Evolutionary conservation across 31 red algal genomes (phyloP), one percentile per base, ranked within the genome.

Genomic region (Endocladia muricata): DNA sequence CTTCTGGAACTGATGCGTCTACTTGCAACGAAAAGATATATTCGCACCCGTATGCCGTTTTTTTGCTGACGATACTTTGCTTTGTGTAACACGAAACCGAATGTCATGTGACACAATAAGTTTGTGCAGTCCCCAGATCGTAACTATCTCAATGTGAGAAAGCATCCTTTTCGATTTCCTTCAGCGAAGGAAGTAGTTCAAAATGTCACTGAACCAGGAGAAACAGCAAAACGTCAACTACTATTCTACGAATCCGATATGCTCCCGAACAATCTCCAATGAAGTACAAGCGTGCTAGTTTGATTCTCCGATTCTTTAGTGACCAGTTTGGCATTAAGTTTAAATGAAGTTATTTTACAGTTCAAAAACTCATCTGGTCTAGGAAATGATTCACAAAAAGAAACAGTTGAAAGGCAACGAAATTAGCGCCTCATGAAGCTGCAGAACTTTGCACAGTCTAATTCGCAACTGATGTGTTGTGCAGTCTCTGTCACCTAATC

Each of bases 161-260:
- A 85, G 41, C 92, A 94, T 48, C 92, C 92, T 55, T 94, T 94
- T 81, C 62, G 81, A 69, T 94, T 94, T 69, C 92, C 92, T 28
- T 74, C 84, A 30, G 84, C 92, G 4, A 89, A 88, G 32, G 92
- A 88, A 60, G 85, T 89, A 47, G 92, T 89, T 37, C 84, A 89
- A 48, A 89, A 94, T 84, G 85, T 94, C 23, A 88, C 84, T 0
- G 92, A 94, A 75, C 92, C 92, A 13, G 92, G 92, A 19, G 92
- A 94, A 76, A 81, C 69, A 49, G 85, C 76, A 66, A 94, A 89
- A 58, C 78, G 92, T 1, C 92, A 94, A 74, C 62, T 94, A 9
- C 49, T 94, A 4, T 85, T 94, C 44, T 94, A 94, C 44, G 91
- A 94, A 41, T 64, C 57, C 21, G 37, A 37, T 23, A 60, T 73